Base-by-base conservation (phyloP, 192 early-diverging fungal genomes). In the Backusella tuberculispora region DNA sequence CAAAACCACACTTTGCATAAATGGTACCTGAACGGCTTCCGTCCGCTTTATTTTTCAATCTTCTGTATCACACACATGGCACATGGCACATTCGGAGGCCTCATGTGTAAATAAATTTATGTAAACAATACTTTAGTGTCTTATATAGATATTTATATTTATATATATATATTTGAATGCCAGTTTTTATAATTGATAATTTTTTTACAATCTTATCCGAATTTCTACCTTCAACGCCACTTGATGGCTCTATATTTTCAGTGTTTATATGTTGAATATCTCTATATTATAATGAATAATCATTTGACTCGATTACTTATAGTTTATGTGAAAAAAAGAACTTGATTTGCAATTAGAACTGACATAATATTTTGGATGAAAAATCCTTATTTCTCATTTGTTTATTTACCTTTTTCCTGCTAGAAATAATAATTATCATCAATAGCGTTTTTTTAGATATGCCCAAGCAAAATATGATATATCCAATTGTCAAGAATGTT, bases 161-260 rank as follows among this genome's bases (percentile, higher is more conserved):
- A n/a, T 8, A 53, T 19, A n/a, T 53, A 53, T 53, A 21, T 53
- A 53, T 53, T 53, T 53, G n/a, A 53, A 53, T 53, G 50, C 50
- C 50, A 53, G 50, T 17, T 53, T 60, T 60, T 60, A 60, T 26
- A 8, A 14, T 26, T 60, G 53, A 60, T 29, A 3, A 24, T 60
- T 60, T 60, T 60, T 56, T 56, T 53, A 53, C n/a, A 6, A 6
- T 24, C 50, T 19, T 19, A 19, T 53, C 50, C 50, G 50, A 21
- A 53, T 21, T 53, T 53, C 19, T 60, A 60, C 53, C 53, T 60
- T 60, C 26, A 60, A 24, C 26, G 3, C 9, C n/a, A 60, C 10
- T 10, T 60, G 21, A 26, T 24, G 21, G 21, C 24, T 60, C 53
- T 60, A 60, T 19, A 60, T 19, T 24, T 60, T 26, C n/a, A 24